Base-by-base conservation (phyloP, 768 basidiomycete genomes). In the Suillus ampliporus region DNA sequence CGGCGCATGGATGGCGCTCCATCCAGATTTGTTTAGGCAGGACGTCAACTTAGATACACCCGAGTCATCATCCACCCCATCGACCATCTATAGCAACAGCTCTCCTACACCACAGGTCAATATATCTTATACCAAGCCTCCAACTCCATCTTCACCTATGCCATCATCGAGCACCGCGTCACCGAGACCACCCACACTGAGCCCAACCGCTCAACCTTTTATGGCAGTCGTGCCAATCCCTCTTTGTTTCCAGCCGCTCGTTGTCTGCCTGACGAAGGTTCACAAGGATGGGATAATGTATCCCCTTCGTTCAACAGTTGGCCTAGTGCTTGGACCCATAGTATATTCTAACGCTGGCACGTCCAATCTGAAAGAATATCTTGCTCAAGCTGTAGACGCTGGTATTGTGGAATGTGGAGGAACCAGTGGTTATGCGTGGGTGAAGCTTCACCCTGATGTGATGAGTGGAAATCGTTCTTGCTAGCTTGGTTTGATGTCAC, bases 351-450 rank as follows among this genome's bases (percentile, higher is more conserved):
- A 69, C 38, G 82, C 80, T 11, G 80, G 81, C 1, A 80, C 78
- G 5, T 34, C 74, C 7, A 77, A 69, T 28, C 83, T 85, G 64
- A 71, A 71, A 19, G 76, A 80, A 46, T 86, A 85, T 64, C 57
- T 74, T 14, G 65, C 63, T 10, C 63, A 77, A 59, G 84, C 84
- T 14, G 71, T 73, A 43, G 70, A 77, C 61, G 71, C 65, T 15
- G 77, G 74, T 26, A 72, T 85, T 35, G 65, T 84, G 58, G 74
- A 76, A 46, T 72, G 77, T 15, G 84, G 84, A 34, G 82, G 81
- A 3, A 50, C 37, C 43, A 77, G 73, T 23, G 75, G 74, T 10
- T 41, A 61, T 17, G 77, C 76, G 10, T 83, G 83, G 83, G 54
- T 4, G 26, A 40, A 2, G 17, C 54, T 40, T n/a, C 37, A 40